Conservation (phyloP, 2,329 filamentous ascomycete species). For the Penicillium sp. region DNA sequence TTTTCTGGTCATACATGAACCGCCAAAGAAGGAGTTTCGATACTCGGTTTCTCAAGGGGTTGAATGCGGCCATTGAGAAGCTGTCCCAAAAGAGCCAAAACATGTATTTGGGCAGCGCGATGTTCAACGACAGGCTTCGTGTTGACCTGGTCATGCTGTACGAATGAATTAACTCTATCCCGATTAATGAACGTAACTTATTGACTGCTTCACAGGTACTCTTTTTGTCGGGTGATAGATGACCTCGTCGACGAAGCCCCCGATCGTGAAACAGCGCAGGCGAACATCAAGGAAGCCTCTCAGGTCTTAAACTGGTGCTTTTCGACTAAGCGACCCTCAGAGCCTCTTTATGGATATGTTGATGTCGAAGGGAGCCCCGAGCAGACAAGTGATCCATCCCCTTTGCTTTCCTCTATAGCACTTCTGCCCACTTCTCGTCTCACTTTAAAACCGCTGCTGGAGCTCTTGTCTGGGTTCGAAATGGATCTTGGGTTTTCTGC, state of each 20-base stretch:
- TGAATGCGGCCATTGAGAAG: constrained; percentile 60
- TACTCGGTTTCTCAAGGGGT: constrained; percentile 56
- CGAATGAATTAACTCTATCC: constrained; percentile 17
- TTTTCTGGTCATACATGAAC: constrained; percentile 16
- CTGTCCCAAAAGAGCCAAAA: constrained; percentile 68
- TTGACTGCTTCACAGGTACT: constrained; percentile 31
- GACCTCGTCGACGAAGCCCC: constrained; percentile 69
- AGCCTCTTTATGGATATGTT: constrained; percentile 65
- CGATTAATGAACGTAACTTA: background rate
- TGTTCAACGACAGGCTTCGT: constrained; percentile 67
- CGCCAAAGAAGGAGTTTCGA: constrained; percentile 52
- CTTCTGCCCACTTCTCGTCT: background rate
- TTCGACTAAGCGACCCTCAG: constrained; percentile 58
- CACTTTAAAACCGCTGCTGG: background rate
- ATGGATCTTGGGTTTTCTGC: constrained; percentile 45
- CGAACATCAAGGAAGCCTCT: background rate
- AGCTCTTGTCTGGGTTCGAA: background rate
- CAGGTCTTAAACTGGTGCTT: constrained; percentile 49
- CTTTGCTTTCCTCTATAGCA: background rate
- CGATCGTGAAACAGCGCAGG: constrained; percentile 26
- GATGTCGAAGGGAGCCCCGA: constrained; percentile 63
- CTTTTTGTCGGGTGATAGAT: constrained; percentile 72
- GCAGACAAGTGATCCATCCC: constrained; percentile 32
- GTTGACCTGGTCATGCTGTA: constrained; percentile 67
- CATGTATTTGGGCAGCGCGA: constrained; percentile 71